Evolutionary conservation across 2,329 filamentous ascomycete genomes (phyloP).

Genomic region (Colletotrichum cuscutae): DNA sequence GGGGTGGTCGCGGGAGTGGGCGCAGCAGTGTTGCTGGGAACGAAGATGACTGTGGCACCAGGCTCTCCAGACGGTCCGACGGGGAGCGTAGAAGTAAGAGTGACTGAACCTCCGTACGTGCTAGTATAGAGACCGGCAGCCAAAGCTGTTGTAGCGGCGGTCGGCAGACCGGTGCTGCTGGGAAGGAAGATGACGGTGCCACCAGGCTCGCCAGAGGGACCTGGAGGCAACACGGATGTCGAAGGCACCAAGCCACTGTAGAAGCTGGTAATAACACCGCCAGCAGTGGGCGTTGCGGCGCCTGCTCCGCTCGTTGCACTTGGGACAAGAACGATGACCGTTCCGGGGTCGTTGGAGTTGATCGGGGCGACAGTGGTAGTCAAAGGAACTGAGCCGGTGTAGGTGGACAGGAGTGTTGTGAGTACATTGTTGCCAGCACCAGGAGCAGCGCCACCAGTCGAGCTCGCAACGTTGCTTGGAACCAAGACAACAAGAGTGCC

Average conservation of each 20-base stretch:
- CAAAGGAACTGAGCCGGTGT: conserved; percentile 11
- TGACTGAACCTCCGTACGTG: conserved; percentile 18
- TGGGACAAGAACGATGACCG: conserved; percentile 21
- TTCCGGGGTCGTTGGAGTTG: conserved; percentile 17
- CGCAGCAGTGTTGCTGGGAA: background rate
- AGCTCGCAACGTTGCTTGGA: background rate
- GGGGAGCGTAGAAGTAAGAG: conserved; percentile 9
- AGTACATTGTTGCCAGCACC: background rate
- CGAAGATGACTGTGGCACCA: conserved; percentile 5
- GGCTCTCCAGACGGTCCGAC: background rate
- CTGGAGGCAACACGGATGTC: background rate
- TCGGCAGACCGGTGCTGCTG: background rate
- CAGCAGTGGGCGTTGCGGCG: background rate
- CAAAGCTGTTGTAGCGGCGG: background rate
- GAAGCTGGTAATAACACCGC: conserved; percentile 8
- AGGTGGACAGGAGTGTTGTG: conserved; percentile 22
- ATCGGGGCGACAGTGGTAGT: conserved; percentile 24
- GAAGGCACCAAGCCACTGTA: conserved; percentile 15
- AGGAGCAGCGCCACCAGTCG: background rate
- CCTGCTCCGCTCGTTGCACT: background rate
- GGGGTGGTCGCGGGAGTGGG: background rate
- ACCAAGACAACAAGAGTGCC: conserved; percentile 22
- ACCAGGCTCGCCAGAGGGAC: conserved; percentile 12
- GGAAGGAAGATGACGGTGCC: conserved; percentile 14
- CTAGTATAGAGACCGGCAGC: conserved; percentile 22